Evolutionary conservation across 2,329 filamentous ascomycete genomes (phyloP), one percentile per base, ranked within the genome.

Genomic region (Pseudogymnoascus sp.): DNA sequence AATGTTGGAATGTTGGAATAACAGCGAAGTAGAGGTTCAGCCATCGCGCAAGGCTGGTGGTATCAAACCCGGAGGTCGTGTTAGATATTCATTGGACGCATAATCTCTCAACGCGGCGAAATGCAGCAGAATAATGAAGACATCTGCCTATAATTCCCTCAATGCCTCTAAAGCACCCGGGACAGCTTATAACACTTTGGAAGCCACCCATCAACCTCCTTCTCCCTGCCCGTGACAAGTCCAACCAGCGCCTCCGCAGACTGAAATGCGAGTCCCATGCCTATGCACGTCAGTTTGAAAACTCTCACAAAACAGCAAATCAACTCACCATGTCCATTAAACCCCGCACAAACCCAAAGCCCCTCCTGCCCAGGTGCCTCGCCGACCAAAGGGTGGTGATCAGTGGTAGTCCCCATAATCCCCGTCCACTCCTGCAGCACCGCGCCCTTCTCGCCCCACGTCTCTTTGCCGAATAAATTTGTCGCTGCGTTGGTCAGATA

Each of bases 341-440:
- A 71, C 13, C 66, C 65, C 5, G 67, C 70, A 23, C 60, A 69
- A 67, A 70, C 64, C 70, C 67, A 74, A 8, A 73, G 25, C 0
- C 65, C 69, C 16, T 75, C 67, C 45, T 79, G 72, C 0, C 72
- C 77, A 2, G 78, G 77, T 64, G 84, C 73, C 65, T 77, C 73
- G 0, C 83, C 83, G 0, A 85, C 79, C 51, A 83, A 77, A 0
- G 83, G 83, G 48, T 81, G 74, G 0, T 79, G 78, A 70, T 86
- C 83, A 2, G 78, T 75, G 6, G 78, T 82, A 67, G 80, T 83
- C 0, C 81, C 83, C 80, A 85, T 85, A 67, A 85, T 81, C 1
- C 83, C 83, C 10, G 79, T 80, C 82, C 83, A 85, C 41, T 80
- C 76, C 41, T 69, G 72, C 23, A 78, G 73, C 11, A 82, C 70